These are phyloP conservation scores for Ampelocalamus luodianensis DNA, from an alignment of 176 grass and related monocot genomes.

Conservation along the genomic window DNA sequence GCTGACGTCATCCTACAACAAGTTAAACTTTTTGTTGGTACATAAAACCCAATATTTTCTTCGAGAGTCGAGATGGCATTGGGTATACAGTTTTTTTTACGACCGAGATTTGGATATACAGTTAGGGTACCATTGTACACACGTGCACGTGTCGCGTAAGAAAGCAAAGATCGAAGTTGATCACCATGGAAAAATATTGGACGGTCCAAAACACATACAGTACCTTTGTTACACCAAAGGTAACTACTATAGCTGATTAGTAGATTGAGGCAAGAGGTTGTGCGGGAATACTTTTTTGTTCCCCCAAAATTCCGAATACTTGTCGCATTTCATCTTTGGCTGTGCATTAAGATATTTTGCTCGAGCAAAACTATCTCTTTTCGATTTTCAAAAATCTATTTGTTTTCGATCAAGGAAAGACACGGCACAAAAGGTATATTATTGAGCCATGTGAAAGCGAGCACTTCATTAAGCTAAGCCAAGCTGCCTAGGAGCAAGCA, in stretches of 20 bases:
- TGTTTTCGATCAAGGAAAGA: not conserved
- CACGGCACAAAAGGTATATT: not conserved
- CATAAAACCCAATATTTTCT: not conserved
- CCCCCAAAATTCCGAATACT: not conserved
- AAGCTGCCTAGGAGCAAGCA: conserved; percentile 27
- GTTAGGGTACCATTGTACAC: too few species aligned
- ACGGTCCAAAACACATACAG: not conserved
- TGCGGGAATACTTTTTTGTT: not conserved
- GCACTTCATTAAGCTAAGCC: conserved; percentile 14
- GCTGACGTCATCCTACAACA: not conserved
- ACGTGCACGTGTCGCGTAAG: not conserved
- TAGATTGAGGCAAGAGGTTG: not conserved
- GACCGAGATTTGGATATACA: not conserved
- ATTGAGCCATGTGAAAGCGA: conserved; percentile 41
- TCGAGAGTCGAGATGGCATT: not conserved
- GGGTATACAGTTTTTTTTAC: not conserved
- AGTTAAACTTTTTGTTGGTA: not conserved
- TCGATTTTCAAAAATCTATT: not conserved
- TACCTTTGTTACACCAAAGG: not conserved
- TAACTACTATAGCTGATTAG: not conserved
- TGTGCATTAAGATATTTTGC: not conserved
- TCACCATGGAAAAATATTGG: not conserved
- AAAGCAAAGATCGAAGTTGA: not conserved
- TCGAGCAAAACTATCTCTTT: not conserved
- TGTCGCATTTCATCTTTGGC: not conserved